Evolutionary conservation across 805 yeast genomes (phyloP).

Genomic region (Saturnispora silvae): DNA sequence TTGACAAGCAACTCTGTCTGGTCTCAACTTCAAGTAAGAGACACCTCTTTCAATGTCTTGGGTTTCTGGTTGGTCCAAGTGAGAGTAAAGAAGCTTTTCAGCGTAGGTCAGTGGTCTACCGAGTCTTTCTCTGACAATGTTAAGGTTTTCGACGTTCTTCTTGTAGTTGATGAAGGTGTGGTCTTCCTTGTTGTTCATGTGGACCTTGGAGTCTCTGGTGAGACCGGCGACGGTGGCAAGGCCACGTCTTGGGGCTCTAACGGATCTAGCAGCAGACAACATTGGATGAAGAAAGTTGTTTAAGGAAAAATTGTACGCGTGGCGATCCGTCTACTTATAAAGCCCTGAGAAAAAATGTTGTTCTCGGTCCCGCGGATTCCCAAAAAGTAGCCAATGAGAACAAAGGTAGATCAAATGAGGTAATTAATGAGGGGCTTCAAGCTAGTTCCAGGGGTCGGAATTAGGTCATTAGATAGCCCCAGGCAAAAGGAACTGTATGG

Average conservation of each 20-base stretch:
- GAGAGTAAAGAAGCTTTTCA: conserved; percentile 90
- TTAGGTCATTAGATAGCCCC: neutral
- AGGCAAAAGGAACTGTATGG: neutral
- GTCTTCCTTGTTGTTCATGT: conserved; percentile 52
- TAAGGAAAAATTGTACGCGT: neutral
- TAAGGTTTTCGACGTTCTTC: conserved; percentile 78
- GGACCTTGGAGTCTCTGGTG: conserved; percentile 45
- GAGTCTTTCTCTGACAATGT: conserved; percentile 64
- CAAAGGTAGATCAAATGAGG: neutral
- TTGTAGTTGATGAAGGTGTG: conserved; percentile 86
- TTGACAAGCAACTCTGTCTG: conserved; percentile 99
- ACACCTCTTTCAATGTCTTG: conserved; percentile 67
- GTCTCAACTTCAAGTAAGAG: conserved; percentile 83
- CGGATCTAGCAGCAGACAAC: conserved; percentile 24
- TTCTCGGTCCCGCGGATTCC: conserved; percentile 6
- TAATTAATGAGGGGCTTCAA: neutral
- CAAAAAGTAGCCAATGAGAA: neutral
- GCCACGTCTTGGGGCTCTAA: conserved; percentile 30
- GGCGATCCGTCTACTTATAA: neutral
- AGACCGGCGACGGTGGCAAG: conserved; percentile 41
- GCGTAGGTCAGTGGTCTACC: conserved; percentile 83
- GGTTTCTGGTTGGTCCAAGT: conserved; percentile 80
- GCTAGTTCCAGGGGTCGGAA: neutral
- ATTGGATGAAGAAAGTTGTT: conserved; percentile 9
- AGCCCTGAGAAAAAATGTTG: neutral